A percentile compares a stretch with the other conserved stretches of the same genome.
Evolutionary conservation across 768 basidiomycete genomes (phyloP).

Genomic region (Mycena metata): DNA sequence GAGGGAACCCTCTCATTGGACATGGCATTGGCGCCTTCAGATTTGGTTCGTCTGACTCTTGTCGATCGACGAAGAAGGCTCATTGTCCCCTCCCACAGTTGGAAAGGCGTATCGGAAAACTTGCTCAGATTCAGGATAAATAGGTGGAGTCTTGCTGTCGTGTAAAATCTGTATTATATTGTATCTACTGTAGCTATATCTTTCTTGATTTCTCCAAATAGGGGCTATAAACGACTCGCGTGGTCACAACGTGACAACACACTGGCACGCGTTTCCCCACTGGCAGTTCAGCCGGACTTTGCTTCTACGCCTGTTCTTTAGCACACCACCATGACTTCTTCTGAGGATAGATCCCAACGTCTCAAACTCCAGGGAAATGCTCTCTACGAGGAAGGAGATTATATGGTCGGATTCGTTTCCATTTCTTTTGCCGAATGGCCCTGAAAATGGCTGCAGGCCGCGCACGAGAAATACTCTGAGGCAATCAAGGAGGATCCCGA

Average conservation of each 20-base stretch:
- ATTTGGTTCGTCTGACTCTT: constrained; percentile 16
- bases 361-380: constrained; percentile 61
- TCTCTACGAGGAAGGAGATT: constrained; percentile 49
- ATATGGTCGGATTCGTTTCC: neutral
- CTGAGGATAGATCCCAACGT: constrained; percentile 40
- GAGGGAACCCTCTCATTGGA: constrained; percentile 15
- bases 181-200: too few species aligned
- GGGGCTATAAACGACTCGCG: neutral
- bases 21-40: neutral
- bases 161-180: neutral
- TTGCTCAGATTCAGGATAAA: constrained; percentile 6
- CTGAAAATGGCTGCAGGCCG: constrained; percentile 5
- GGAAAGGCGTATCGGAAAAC: constrained; percentile 12
- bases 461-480: constrained; percentile 54
- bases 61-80: neutral
- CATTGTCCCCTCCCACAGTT: neutral
- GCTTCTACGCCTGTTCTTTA: too few species aligned
- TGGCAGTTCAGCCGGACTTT: too few species aligned
- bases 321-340: neutral
- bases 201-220: too few species aligned
- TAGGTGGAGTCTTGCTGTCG: neutral
- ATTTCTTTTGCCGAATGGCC: too few species aligned
- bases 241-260: neutral
- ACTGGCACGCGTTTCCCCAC: too few species aligned
- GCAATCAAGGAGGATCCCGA: constrained; percentile 56